Base-by-base conservation (phyloP, 1,284 basidiomycete genomes). In the Trichosporon asahii region DNA sequence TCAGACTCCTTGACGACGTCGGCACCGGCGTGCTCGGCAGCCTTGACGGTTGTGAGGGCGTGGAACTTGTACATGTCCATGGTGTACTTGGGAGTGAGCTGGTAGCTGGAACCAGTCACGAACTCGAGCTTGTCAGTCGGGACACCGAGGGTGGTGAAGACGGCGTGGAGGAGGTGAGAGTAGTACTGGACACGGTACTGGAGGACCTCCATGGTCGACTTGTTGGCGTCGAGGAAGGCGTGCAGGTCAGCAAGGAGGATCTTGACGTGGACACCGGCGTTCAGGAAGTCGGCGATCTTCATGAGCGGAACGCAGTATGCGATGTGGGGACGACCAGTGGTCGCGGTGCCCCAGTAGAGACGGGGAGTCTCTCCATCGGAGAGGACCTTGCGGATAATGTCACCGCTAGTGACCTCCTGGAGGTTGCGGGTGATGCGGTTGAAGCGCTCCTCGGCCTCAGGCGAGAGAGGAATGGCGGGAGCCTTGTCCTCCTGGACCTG, bases 1-100 rank as follows among this genome's bases (percentile, higher is more conserved):
- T 94, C 91, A 3, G 97, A 94, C 83, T 98, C 95, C 85, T 99
- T 99, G 76, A 99, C 97, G 65, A 99, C 97, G 80, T 99, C 97
- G 0, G 96, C 95, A n/a, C 97, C 97, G 0, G 97, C 97, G 82
- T 97, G 97, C 82, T 96, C 96, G 15, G 95, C 94, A 76, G 98
- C 97, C 83, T 98, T 94, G 80, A 98, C 94, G 0, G 94, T 91
- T 6, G 95, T 94, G 66, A 90, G 90, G 11, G 96, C 90, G 76
- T 91, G 92, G 60, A 98, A 88, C 81, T 78, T 89, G 88, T 95
- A 98, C 80, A 95, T 92, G 85, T 99, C 97, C 79, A 98, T 87
- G 78, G 91, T 97, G 88, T 98, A 99, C 74, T 96, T 93, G 55
- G 87, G 87, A 1, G 90, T 90, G 71, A 98, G 89, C 83, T 99